Percentiles rank a stretch among this genome's conserved stretches.
Conservation (phyloP, 2,329 filamentous ascomycete genomes). For the Beauveria varroae region DNA sequence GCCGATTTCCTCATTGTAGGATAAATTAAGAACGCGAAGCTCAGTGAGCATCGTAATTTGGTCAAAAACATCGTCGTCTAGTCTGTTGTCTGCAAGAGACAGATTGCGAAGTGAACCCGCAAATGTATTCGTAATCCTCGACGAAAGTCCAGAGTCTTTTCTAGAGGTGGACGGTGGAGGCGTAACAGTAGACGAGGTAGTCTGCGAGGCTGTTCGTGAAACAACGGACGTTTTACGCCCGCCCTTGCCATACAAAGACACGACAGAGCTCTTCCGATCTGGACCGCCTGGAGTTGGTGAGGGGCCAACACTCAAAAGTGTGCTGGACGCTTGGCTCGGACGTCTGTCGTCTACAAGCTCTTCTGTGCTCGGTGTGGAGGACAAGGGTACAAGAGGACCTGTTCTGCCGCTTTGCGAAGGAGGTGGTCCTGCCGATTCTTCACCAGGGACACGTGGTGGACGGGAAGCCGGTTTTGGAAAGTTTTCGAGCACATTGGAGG, state of each 20-base stretch:
- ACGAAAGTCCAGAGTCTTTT: slow-evolving; percentile 85
- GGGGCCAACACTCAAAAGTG: slow-evolving; percentile 65
- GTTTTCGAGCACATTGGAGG: slow-evolving; percentile 82
- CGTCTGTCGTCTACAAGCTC: slow-evolving; percentile 64
- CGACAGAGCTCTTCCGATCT: slow-evolving; percentile 75
- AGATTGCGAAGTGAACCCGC: slow-evolving; percentile 76
- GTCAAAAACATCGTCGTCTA: slow-evolving; percentile 93
- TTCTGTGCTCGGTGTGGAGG: slow-evolving; percentile 65
- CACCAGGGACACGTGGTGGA: slow-evolving; percentile 52
- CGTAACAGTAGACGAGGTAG: slow-evolving; percentile 36
- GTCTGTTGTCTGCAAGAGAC: slow-evolving; percentile 85
- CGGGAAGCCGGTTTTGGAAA: slow-evolving; percentile 84
- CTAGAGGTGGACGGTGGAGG: slow-evolving; percentile 49
- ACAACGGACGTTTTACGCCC: slow-evolving; percentile 81
- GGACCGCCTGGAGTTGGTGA: slow-evolving; percentile 51
- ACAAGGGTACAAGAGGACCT: slow-evolving; percentile 33
- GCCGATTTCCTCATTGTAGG: slow-evolving; percentile 81
- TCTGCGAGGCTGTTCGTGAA: slow-evolving; percentile 51
- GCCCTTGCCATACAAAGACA: slow-evolving; percentile 70
- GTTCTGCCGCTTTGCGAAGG: slow-evolving; percentile 34
- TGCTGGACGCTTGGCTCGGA: slow-evolving; percentile 77
- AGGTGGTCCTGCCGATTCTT: slow-evolving; percentile 31
- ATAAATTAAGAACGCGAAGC: slow-evolving; percentile 81
- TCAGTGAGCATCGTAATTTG: slow-evolving; percentile 78
- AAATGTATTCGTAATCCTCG: slow-evolving; percentile 77